These are phyloP conservation scores for Ogataea saltuana DNA, from an alignment of 805 yeast species.

Conservation along the genomic window DNA sequence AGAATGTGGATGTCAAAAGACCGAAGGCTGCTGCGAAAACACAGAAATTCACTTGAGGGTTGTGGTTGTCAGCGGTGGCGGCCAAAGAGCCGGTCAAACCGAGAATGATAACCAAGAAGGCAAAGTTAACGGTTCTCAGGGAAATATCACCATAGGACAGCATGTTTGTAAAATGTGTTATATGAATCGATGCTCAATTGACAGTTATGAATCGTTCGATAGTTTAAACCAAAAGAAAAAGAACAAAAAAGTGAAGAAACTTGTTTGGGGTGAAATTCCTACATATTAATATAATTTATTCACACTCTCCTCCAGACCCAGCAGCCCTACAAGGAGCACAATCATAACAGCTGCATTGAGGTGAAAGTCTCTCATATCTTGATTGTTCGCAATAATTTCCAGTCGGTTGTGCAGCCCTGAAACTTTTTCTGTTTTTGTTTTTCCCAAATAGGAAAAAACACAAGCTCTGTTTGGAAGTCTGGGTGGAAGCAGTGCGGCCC, in stretches of 20 bases:
- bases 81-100: constrained; percentile 91
- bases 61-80: constrained; percentile 52
- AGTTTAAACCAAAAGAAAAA: neutral
- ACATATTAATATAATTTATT: constrained; percentile 12
- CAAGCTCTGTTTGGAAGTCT: constrained; percentile 5
- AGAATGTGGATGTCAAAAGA: constrained; percentile 73
- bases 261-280: constrained; percentile 13
- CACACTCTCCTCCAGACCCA: constrained; percentile 1
- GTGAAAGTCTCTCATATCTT: constrained; percentile 8
- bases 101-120: constrained; percentile 72
- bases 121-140: constrained; percentile 73
- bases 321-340: constrained; percentile 9
- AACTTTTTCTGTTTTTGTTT: constrained; percentile 15
- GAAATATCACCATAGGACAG: constrained; percentile 73
- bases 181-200: constrained; percentile 8
- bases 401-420: constrained; percentile 23
- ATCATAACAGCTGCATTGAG: constrained; percentile 8
- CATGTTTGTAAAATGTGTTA: constrained; percentile 20
- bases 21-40: constrained; percentile 90
- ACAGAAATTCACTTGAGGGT: constrained; percentile 85
- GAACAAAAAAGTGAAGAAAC: constrained; percentile 8
- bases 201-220: neutral
- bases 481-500: constrained; percentile 7
- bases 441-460: constrained; percentile 15
- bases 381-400: constrained; percentile 13